phyloP scores from a whole-genome alignment of 768 basidiomycete species.

The Cystofilobasidium macerans region DNA sequence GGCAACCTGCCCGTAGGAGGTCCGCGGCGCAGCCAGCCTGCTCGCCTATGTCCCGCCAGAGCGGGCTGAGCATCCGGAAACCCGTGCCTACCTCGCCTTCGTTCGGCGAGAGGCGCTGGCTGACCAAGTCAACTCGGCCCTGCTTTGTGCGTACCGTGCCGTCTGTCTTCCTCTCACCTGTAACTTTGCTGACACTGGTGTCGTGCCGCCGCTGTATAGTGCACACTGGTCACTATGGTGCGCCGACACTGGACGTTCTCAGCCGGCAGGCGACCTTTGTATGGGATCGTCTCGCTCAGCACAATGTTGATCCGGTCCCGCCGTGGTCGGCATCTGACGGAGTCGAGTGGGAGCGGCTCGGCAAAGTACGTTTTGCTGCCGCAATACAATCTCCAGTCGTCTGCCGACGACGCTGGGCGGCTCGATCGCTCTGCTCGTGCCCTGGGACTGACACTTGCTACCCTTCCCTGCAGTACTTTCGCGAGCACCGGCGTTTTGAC shows the following conservation, averaged over 20 bases:
- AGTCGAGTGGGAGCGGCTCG: constrained; percentile 17
- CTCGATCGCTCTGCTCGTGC: too few species aligned
- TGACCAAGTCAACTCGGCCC: constrained; percentile 76
- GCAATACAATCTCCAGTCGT: background rate
- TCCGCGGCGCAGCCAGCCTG: constrained; percentile 61
- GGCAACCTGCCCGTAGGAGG: constrained; percentile 43
- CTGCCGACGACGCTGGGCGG: too few species aligned
- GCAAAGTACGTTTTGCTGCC: constrained; percentile 3
- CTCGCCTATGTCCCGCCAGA: constrained; percentile 52
- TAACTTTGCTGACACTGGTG: background rate
- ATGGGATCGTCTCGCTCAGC: constrained; percentile 14
- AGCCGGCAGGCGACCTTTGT: constrained; percentile 9
- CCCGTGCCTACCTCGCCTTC: constrained; percentile 62
- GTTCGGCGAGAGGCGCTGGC: constrained; percentile 70
- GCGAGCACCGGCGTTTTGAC: constrained; percentile 1
- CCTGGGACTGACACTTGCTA: background rate
- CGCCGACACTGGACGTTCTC: constrained; percentile 4
- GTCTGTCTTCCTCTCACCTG: too few species aligned
- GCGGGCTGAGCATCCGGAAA: constrained; percentile 55
- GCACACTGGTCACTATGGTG: constrained; percentile 4
- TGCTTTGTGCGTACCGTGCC: constrained; percentile 41
- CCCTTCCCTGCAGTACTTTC: background rate
- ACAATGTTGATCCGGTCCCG: constrained; percentile 17
- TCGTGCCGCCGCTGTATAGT: background rate
- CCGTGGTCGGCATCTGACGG: constrained; percentile 20